Evolutionary conservation across 2,329 filamentous ascomycete species (phyloP), one percentile per base, ranked within the genome.

Genomic region (Alternaria triticina): DNA sequence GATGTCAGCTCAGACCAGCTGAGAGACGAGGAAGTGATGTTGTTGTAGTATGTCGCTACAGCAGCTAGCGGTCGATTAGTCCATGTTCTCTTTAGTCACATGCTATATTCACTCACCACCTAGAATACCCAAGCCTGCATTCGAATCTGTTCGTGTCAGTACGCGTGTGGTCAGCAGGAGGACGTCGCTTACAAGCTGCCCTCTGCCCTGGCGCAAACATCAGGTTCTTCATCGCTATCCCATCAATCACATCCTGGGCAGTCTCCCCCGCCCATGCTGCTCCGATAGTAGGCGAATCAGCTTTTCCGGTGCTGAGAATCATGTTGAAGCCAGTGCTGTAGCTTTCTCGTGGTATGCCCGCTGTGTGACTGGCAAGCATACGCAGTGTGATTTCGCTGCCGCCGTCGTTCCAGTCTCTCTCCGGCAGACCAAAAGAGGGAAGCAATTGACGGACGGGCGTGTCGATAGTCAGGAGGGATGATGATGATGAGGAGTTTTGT

Each of bases 281-380:
- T n/a, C 76, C 76, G 40, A 77, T 76, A 2, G 68, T 70, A 7
- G 59, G 49, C 2, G 70, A 49, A 55, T 74, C 68, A 3, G 71
- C 75, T 50, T 73, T 76, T 1, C 73, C 70, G 1, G 60, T 65
- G 5, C 59, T 69, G 0, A 69, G 30, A 1, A 78, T 59, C 66
- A 76, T 70, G 40, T 78, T 73, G 61, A 77, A 78, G 6, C 63
- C 62, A 2, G 75, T 77, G 12, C 68, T 71, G 46, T 74, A 78
- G n/a, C 72, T 72, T 28, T 78, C 75, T 12, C 75, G 46, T 9
- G 74, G 64, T 9, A 77, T 50, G 1, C 75, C 75, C 6, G 72
- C 70, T 9, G 63, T 78, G 17, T 78, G 74, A n/a, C 70, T 76
- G 5, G 73, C 74, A n/a, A 77, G 64, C 74, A 78, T 76, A 4